Percentiles rank a stretch among this genome's conserved stretches.
phyloP scores from a whole-genome alignment of 805 yeast genomes.

The Candida nitratophila region DNA sequence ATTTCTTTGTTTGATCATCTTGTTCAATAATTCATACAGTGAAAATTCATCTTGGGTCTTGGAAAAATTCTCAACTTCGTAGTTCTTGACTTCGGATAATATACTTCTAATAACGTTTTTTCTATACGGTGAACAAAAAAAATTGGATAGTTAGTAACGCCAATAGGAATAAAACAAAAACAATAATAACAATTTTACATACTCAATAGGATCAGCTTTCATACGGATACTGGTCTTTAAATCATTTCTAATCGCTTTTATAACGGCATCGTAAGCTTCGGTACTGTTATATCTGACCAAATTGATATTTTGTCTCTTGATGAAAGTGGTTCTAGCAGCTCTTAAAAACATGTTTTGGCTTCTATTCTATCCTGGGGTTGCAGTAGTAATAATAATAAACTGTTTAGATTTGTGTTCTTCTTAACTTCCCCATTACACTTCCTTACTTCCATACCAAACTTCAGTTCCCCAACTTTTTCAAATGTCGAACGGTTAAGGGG shows the following conservation, averaged over 20 bases:
- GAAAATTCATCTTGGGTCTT: slow-evolving; percentile 23
- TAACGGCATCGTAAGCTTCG: slow-evolving; percentile 20
- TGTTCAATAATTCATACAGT: slow-evolving; percentile 25
- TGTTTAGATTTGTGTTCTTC: no score
- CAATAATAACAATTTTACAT: no score
- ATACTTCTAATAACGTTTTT: slow-evolving; percentile 34
- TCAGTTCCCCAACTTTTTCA: no score
- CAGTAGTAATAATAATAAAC: no score
- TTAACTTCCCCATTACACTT: no score
- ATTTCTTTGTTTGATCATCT: slow-evolving; percentile 34
- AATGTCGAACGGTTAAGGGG: no score
- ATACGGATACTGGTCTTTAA: slow-evolving; percentile 25
- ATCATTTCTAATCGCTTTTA: slow-evolving; percentile 23
- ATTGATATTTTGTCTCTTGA: neutral
- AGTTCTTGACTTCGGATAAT: slow-evolving; percentile 32
- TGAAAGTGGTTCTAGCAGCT: neutral
- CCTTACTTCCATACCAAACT: no score
- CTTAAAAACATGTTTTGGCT: no score
- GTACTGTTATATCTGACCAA: slow-evolving; percentile 20
- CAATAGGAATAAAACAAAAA: no score
- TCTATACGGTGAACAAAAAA: no score
- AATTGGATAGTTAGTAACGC: no score
- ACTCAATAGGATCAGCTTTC: slow-evolving; percentile 26
- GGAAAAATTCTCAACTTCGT: slow-evolving; percentile 25
- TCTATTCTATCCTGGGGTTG: no score